Evolutionary conservation across 2,329 filamentous ascomycete genomes (phyloP).

Genomic region (Cadophora sp.): DNA sequence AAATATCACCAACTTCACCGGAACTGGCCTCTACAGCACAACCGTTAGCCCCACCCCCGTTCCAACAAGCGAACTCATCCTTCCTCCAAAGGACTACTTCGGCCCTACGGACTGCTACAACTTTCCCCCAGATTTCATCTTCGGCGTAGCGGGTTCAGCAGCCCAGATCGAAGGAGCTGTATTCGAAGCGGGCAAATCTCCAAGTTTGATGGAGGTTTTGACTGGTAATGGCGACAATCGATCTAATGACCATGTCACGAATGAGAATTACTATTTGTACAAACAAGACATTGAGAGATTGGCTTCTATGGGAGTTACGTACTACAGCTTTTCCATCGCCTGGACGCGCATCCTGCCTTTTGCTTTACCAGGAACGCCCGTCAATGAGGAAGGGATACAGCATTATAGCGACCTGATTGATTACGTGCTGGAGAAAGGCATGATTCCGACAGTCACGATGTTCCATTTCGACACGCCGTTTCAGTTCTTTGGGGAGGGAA

Average conservation of each 20-base stretch:
- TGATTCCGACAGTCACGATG: constrained; percentile 55
- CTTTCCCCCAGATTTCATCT: constrained; percentile 54
- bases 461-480: constrained; percentile 57
- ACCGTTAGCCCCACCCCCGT: constrained; percentile 62
- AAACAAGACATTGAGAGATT: constrained; percentile 61
- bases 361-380: constrained; percentile 53
- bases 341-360: constrained; percentile 61
- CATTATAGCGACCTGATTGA: constrained; percentile 61
- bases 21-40: constrained; percentile 49
- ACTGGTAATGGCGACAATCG: neutral
- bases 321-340: constrained; percentile 58
- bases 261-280: constrained; percentile 59
- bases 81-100: constrained; percentile 51
- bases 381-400: constrained; percentile 56
- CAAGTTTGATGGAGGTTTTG: constrained; percentile 49
- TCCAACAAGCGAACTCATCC: constrained; percentile 58
- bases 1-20: constrained; percentile 46
- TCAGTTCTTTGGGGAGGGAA: constrained; percentile 52
- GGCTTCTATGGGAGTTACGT: constrained; percentile 56
- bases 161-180: constrained; percentile 53
- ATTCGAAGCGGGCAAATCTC: constrained; percentile 49
- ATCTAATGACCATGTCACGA: constrained; percentile 46
- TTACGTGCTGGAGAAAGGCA: constrained; percentile 54
- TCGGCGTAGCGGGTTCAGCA: constrained; percentile 55
- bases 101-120: constrained; percentile 42